Evolutionary conservation across 2,329 filamentous ascomycete species (phyloP).

Genomic region (Zymoseptoria pseudotritici): DNA sequence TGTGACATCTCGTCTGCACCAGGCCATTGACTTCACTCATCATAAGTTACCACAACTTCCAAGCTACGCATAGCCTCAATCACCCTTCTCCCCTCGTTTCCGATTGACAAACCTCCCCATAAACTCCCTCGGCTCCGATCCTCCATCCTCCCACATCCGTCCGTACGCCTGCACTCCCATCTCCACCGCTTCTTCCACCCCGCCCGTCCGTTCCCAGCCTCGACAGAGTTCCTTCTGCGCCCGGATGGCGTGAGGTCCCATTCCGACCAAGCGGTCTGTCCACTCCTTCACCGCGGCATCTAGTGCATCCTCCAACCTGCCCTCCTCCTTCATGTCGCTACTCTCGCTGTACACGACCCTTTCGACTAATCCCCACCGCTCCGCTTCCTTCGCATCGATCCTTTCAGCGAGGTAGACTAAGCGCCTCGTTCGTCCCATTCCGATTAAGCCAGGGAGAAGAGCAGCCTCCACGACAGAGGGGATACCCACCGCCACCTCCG

Average conservation of each 20-base stretch:
- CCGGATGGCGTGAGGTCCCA: conserved; percentile 28
- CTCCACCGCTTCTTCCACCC: conserved; percentile 17
- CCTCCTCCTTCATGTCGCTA: too few relatives aligned
- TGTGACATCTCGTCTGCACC: neutral
- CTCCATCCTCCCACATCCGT: conserved; percentile 19
- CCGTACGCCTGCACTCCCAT: conserved; percentile 23
- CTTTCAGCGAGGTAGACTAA: conserved; percentile 33
- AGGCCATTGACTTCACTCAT: too few relatives aligned
- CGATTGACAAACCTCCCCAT: conserved; percentile 20
- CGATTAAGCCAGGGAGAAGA: conserved; percentile 32
- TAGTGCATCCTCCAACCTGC: too few relatives aligned
- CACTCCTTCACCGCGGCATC: conserved; percentile 31
- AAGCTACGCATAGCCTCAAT: too few relatives aligned
- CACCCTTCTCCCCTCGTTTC: neutral
- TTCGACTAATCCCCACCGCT: conserved; percentile 33
- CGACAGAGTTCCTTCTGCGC: conserved; percentile 28
- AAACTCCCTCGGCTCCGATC: conserved; percentile 17
- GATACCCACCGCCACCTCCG: conserved; percentile 33
- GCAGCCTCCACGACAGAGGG: conserved; percentile 36
- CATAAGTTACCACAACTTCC: too few relatives aligned
- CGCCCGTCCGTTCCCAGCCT: conserved; percentile 20
- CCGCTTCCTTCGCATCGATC: conserved; percentile 27
- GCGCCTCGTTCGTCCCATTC: conserved; percentile 31
- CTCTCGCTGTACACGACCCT: too few relatives aligned
- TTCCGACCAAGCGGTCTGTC: conserved; percentile 23